Evolutionary conservation across 1,139 yeast species (phyloP).

Genomic region (Waltiozyma sp.): DNA sequence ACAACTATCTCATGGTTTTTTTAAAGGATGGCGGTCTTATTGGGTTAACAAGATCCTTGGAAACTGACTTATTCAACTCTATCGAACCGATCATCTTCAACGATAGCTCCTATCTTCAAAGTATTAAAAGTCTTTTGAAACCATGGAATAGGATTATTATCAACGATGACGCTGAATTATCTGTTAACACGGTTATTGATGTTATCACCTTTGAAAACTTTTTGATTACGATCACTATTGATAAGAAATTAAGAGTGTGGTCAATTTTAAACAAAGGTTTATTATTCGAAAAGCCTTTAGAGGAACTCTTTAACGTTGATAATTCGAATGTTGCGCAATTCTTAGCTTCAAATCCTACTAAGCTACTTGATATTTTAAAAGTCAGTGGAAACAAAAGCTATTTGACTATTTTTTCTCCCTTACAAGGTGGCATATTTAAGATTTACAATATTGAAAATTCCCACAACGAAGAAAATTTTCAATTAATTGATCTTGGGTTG

Average conservation of each 20-base stretch:
- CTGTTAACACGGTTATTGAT: conserved; percentile 23
- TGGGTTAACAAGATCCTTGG: conserved; percentile 32
- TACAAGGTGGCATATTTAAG: conserved; percentile 33
- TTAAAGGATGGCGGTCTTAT: conserved; percentile 64
- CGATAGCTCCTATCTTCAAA: conserved; percentile 41
- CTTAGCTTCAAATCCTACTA: conserved; percentile 16
- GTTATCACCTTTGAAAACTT: conserved; percentile 15
- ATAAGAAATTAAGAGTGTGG: conserved; percentile 47
- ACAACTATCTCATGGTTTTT: conserved; percentile 37
- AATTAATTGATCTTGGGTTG: conserved; percentile 22
- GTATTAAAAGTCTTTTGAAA: conserved; percentile 12
- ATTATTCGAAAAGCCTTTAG: conserved; percentile 24
- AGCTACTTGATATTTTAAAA: conserved; percentile 9
- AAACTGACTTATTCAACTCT: conserved; percentile 16
- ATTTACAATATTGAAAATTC: conserved; percentile 27
- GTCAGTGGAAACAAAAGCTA: conserved; percentile 7
- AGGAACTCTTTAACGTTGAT: conserved; percentile 11
- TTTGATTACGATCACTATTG: conserved; percentile 32
- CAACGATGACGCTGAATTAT: conserved; percentile 13
- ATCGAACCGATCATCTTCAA: conserved; percentile 43
- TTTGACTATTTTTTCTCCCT: conserved; percentile 28
- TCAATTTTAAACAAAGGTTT: conserved; percentile 29
- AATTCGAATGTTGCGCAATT: conserved; percentile 11
- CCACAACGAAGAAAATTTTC: conserved; percentile 7
- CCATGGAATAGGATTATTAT: conserved; percentile 15